Conservation (phyloP, 805 yeast genomes). For the Saccharomyces paradoxus region DNA sequence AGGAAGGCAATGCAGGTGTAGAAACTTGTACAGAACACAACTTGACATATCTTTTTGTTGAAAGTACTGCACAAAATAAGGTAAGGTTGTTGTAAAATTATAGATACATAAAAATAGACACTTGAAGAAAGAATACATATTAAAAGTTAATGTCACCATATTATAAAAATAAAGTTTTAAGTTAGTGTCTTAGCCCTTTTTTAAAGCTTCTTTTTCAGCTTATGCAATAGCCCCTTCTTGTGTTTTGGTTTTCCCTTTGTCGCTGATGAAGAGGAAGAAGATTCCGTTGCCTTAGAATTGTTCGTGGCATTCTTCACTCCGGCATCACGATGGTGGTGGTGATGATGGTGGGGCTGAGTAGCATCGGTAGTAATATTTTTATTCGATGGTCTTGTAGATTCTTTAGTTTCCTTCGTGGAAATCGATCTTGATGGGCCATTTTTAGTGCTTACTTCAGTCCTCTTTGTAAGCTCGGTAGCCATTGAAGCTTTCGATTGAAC, state of each 20-base stretch:
- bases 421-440: neutral
- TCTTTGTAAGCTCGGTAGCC: neutral
- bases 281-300: conserved; percentile 1
- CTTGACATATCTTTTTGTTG: neutral
- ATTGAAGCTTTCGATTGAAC: neutral
- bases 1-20: neutral
- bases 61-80: neutral
- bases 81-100: neutral
- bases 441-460: neutral
- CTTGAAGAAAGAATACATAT: neutral
- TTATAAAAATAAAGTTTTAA: neutral
- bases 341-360: neutral
- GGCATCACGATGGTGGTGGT: conserved; percentile 1
- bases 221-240: conserved; percentile 14
- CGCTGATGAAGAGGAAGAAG: conserved; percentile 1
- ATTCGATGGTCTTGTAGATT: neutral
- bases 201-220: conserved; percentile 18
- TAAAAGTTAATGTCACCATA: neutral
- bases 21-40: neutral
- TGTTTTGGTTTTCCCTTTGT: conserved; percentile 10
- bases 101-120: neutral
- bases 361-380: neutral
- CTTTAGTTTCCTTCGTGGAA: neutral
- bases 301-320: conserved; percentile 3
- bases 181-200: neutral